phyloP scores from a whole-genome alignment of 2,329 filamentous ascomycete genomes.

The Fusarium staphyleae region DNA sequence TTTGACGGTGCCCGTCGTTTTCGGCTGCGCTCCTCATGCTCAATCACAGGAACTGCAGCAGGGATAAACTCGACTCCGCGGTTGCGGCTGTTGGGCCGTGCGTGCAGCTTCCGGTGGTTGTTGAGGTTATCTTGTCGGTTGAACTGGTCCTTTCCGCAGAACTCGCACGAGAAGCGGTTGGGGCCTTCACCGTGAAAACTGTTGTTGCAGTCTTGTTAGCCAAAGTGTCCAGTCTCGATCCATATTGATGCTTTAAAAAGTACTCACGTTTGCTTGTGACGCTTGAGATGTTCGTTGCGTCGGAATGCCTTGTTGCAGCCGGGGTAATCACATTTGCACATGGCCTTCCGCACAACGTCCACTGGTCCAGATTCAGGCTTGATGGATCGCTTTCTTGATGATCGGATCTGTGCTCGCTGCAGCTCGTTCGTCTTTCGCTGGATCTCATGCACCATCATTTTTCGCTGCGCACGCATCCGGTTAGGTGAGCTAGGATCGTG shows the following conservation, averaged over 20 bases:
- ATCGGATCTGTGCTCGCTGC: constrained; percentile 50
- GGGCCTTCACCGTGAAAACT: constrained; percentile 51
- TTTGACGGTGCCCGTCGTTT: constrained; percentile 51
- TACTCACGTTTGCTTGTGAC: constrained; percentile 60
- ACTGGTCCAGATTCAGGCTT: constrained; percentile 43
- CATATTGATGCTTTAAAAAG: background rate
- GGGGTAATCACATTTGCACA: constrained; percentile 55
- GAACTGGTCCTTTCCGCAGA: constrained; percentile 53
- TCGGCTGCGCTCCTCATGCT: constrained; percentile 50
- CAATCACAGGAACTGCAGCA: constrained; percentile 50
- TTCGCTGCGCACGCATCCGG: constrained; percentile 47
- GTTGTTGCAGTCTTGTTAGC: constrained; percentile 5
- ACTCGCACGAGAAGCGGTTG: constrained; percentile 51
- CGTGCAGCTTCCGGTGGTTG: constrained; percentile 52
- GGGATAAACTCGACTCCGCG: constrained; percentile 51
- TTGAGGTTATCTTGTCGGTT: constrained; percentile 53
- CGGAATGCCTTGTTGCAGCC: constrained; percentile 59
- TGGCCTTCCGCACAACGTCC: constrained; percentile 50
- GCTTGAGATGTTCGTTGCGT: constrained; percentile 63
- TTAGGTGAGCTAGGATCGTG: constrained; percentile 46
- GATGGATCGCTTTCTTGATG: constrained; percentile 41
- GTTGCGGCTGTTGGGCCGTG: constrained; percentile 49
- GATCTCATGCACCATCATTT: constrained; percentile 51
- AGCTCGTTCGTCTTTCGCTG: constrained; percentile 55
- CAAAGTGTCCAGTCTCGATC: background rate